Conservation (phyloP, 2,329 filamentous ascomycete species). For the Ophiocordyceps camponoti-floridani region DNA sequence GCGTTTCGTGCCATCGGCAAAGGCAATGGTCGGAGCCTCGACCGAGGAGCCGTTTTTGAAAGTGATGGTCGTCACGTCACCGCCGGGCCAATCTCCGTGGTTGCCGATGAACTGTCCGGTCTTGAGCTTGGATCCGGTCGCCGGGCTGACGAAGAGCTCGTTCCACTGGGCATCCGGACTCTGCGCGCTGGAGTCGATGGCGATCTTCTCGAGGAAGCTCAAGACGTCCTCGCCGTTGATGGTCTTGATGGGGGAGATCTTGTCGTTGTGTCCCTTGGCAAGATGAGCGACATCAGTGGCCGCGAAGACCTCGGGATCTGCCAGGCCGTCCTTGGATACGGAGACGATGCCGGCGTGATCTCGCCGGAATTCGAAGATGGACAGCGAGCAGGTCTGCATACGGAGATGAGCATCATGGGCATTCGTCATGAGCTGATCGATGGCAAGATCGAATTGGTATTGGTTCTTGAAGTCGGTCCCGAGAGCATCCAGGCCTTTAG, state of each 20-base stretch:
- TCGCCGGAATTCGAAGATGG: background rate
- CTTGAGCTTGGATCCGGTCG: background rate
- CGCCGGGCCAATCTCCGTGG: background rate
- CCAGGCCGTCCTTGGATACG: constrained; percentile 12
- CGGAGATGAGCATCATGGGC: constrained; percentile 3
- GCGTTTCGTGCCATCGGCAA: background rate
- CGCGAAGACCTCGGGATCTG: constrained; percentile 7
- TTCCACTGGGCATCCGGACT: constrained; percentile 8
- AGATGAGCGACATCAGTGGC: background rate
- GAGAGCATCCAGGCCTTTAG: constrained; percentile 2
- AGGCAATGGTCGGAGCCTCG: background rate
- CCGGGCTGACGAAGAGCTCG: constrained; percentile 2
- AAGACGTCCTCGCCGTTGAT: constrained; percentile 5
- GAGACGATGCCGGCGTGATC: constrained; percentile 1
- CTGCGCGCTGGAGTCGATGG: constrained; percentile 1
- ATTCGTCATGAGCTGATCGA: constrained; percentile 1
- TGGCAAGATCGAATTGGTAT: constrained; percentile 1
- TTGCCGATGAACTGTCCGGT: background rate
- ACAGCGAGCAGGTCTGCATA: constrained; percentile 1
- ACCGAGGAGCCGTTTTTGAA: constrained; percentile 1
- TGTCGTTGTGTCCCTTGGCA: background rate
- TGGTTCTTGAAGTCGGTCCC: background rate
- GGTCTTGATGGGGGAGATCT: constrained; percentile 3
- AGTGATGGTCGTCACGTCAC: background rate
- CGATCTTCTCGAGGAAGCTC: constrained; percentile 3